phyloP scores from a whole-genome alignment of 1,139 yeast genomes.

The Lodderomyces metapsilosis region DNA sequence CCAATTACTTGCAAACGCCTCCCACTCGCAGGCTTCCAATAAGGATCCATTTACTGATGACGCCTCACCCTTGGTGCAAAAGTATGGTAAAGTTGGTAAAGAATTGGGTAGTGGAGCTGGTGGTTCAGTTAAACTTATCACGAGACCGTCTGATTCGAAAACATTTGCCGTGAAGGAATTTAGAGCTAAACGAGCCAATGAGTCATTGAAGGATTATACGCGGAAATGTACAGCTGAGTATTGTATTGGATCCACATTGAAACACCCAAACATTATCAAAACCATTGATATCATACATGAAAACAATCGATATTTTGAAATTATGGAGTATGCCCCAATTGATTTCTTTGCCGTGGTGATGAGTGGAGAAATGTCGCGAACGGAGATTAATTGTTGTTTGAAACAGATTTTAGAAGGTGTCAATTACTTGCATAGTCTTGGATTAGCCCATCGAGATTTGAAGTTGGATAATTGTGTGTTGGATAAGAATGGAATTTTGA shows the following conservation, averaged over 20 bases:
- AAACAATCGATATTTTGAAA: constrained; percentile 82
- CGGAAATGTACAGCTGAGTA: constrained; percentile 96
- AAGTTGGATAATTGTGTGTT: constrained; percentile 94
- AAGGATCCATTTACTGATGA: constrained; percentile 49
- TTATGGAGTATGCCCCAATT: constrained; percentile 96
- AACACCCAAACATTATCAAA: constrained; percentile 91
- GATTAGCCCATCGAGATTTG: constrained; percentile 93
- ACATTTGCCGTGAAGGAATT: constrained; percentile 97
- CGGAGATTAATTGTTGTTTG: constrained; percentile 85
- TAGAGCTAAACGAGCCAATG: constrained; percentile 80
- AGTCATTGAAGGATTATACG: constrained; percentile 83
- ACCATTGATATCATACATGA: constrained; percentile 91
- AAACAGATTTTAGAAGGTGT: constrained; percentile 87
- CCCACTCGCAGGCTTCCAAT: constrained; percentile 23
- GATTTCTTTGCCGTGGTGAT: constrained; percentile 97
- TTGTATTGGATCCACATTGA: constrained; percentile 93
- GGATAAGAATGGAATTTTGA: constrained; percentile 79
- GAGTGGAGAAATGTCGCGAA: constrained; percentile 89
- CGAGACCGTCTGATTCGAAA: constrained; percentile 74
- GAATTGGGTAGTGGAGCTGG: constrained; percentile 98
- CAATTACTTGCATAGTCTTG: constrained; percentile 78
- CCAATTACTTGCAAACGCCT: constrained; percentile 42
- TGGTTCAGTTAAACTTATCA: constrained; percentile 87
- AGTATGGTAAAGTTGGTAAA: constrained; percentile 88
- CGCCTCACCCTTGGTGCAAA: constrained; percentile 69